Evolutionary conservation across 1,284 basidiomycete genomes (phyloP).

Genomic region (Spongiforma sp.): DNA sequence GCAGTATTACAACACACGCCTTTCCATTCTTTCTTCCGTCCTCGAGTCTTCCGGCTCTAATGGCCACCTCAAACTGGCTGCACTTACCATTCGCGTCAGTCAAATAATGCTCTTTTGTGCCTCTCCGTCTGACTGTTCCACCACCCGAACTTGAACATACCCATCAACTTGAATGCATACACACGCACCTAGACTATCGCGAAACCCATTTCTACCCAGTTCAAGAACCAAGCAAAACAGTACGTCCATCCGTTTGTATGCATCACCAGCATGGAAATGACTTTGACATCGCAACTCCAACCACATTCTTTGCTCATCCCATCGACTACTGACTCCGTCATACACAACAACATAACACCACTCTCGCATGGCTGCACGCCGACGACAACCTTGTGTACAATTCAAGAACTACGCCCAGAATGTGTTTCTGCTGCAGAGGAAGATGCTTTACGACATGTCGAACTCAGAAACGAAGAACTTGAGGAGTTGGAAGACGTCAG

Average conservation of each 20-base stretch:
- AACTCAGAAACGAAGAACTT: conserved; percentile 65
- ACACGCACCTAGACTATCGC: conserved; percentile 73
- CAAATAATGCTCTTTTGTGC: too few relatives aligned
- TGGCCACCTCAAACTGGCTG: conserved; percentile 75
- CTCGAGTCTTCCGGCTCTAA: too few relatives aligned
- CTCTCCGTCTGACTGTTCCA: neutral
- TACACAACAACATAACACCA: too few relatives aligned
- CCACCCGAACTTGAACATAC: too few relatives aligned
- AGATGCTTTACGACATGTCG: conserved; percentile 56
- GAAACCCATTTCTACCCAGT: conserved; percentile 79
- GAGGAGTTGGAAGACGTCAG: conserved; percentile 70
- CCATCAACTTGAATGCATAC: too few relatives aligned
- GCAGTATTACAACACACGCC: too few relatives aligned
- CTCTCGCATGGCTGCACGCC: too few relatives aligned
- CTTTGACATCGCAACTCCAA: neutral
- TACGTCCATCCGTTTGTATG: conserved; percentile 42
- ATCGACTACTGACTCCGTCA: too few relatives aligned
- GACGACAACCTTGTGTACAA: too few relatives aligned
- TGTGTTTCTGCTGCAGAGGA: conserved; percentile 48
- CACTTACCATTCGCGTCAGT: conserved; percentile 69
- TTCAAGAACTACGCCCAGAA: conserved; percentile 63
- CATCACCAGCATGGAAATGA: neutral
- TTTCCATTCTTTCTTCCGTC: too few relatives aligned
- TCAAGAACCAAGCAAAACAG: conserved; percentile 84
- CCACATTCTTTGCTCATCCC: neutral